Base-by-base conservation (phyloP, 352 stramenopile species). In the Phytophthora citrophthora region DNA sequence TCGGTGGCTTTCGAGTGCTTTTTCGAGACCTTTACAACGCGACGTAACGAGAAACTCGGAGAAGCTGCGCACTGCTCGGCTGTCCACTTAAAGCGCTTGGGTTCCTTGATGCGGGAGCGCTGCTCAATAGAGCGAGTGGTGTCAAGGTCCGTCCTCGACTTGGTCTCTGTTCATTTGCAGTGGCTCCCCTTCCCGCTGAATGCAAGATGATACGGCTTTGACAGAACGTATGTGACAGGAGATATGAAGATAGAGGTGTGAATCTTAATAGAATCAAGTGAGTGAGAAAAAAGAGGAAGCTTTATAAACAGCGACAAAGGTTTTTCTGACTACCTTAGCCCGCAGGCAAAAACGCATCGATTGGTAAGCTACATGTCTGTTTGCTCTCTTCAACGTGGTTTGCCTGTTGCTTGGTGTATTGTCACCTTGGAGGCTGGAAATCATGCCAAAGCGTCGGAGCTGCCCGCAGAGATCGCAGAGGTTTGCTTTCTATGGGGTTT, bases 61-160 rank as follows among this genome's bases (percentile, higher is more conserved):
- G 56, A 58, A 52, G 27, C 54, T 63, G 59, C 7, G 31, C 16
- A 23, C 12, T 31, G 18, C n/a, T 47, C 27, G 26, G 46, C 47
- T 64, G 27, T 64, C 53, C 54, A 66, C 54, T 32, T 20, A 48
- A 1, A 12, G 29, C 2, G 29, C 12, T 3, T 11, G 31, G 46
- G 23, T 41, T 31, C 23, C n/a, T 53, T 59, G 29, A 49, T 38
- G 43, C 34, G 11, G 31, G 20, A 47, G 54, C 13, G 58, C 59
- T 61, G 50, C 50, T 61, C 48, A 59, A 62, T 60, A 66, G 62
- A 56, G 55, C 29, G 46, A 58, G 58, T 62, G 27, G 27, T 40
- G 51, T 20, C 45, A 64, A 60, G 57, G 59, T 57, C 60, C 56
- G 46, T 60, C 57, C 48, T 60, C 12, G 45, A 15, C 16, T 34